Percentiles rank a stretch among this genome's conserved stretches.
These are phyloP conservation scores for Rhynchosporium secalis DNA, from an alignment of 2,329 filamentous ascomycete species.

Conservation along the genomic window DNA sequence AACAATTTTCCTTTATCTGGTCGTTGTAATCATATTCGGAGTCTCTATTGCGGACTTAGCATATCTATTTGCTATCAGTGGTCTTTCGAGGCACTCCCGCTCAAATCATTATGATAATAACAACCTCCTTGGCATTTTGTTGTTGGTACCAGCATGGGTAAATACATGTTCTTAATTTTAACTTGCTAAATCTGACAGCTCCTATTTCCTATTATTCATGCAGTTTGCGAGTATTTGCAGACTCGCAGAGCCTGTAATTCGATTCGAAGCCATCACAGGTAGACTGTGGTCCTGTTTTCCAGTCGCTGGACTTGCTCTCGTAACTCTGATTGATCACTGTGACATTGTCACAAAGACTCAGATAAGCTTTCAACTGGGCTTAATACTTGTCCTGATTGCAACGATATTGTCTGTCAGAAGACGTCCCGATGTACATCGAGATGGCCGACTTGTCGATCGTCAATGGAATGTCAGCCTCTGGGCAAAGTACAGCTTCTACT, in stretches of 20 bases:
- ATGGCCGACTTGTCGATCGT: conserved; percentile 58
- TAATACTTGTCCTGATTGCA: conserved; percentile 14
- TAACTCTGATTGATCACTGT: conserved; percentile 9
- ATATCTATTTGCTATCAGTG: conserved; percentile 47
- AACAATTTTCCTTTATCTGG: conserved; percentile 53
- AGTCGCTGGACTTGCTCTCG: conserved; percentile 19
- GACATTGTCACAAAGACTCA: conserved; percentile 10
- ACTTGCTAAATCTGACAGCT: conserved; percentile 8
- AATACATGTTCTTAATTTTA: conserved; percentile 38
- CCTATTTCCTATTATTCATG: conserved; percentile 50
- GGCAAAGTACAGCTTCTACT: conserved; percentile 63
- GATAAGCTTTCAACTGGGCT: conserved; percentile 23
- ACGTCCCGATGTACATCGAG: conserved; percentile 64
- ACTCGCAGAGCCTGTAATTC: conserved; percentile 17
- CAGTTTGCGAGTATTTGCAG: conserved; percentile 29
- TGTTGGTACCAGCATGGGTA: conserved; percentile 62
- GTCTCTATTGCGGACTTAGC: conserved; percentile 57
- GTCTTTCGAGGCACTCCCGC: conserved; percentile 22
- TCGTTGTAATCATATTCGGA: conserved; percentile 52
- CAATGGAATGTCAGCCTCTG: conserved; percentile 61
- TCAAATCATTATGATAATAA: background rate
- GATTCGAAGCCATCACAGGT: conserved; percentile 24
- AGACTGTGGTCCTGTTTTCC: conserved; percentile 25
- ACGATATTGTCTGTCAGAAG: conserved; percentile 51
- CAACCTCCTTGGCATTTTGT: conserved; percentile 47